Evolutionary conservation across 2,329 filamentous ascomycete species (phyloP).

Genomic region (Aspergillus transmontanensis): DNA sequence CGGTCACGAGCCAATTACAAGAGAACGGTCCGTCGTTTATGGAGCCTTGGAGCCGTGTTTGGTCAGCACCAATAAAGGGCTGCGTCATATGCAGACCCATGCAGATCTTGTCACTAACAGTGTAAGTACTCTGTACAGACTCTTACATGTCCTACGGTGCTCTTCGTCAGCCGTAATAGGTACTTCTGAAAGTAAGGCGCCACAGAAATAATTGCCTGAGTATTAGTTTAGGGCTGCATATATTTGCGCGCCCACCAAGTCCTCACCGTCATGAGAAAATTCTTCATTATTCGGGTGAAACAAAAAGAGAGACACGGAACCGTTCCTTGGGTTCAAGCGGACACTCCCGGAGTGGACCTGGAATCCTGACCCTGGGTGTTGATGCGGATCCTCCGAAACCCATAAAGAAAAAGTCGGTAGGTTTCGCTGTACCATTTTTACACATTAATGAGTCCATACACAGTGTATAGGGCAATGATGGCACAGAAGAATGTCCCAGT

Average conservation of each 20-base stretch:
- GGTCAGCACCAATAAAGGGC: background rate
- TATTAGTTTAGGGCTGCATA: background rate
- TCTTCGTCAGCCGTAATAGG: background rate
- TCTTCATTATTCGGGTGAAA: background rate
- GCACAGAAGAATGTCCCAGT: background rate
- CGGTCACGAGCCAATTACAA: background rate
- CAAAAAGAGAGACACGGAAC: background rate
- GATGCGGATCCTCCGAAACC: slow-evolving; percentile 5
- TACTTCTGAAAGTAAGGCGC: background rate
- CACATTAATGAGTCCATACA: background rate
- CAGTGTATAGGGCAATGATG: background rate
- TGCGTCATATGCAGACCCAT: slow-evolving; percentile 3
- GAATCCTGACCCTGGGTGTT: background rate
- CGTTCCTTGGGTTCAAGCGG: slow-evolving; percentile 15
- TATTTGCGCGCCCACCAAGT: background rate
- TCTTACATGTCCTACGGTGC: background rate
- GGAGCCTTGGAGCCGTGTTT: slow-evolving; percentile 3
- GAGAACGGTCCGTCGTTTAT: background rate
- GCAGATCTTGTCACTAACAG: background rate
- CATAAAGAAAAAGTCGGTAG: background rate
- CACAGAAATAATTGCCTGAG: background rate
- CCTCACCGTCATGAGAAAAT: background rate
- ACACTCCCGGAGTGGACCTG: slow-evolving; percentile 18
- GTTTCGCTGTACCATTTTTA: background rate
- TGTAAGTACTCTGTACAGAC: background rate